These are phyloP conservation scores for Takashimella tepidaria DNA, from an alignment of 1,284 basidiomycete genomes.

Conservation along the genomic window DNA sequence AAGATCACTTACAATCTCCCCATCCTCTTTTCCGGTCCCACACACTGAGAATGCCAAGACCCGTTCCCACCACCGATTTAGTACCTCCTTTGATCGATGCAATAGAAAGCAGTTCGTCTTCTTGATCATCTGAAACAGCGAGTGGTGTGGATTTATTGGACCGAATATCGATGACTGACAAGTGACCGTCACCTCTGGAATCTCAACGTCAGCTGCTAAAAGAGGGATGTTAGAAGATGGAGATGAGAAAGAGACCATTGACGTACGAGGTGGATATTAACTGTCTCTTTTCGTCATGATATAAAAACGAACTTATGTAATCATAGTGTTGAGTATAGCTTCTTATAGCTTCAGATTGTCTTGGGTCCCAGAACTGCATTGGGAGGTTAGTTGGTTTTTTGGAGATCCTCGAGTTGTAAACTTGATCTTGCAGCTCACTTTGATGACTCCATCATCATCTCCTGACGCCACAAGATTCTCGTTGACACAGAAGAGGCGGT, in stretches of 20 bases:
- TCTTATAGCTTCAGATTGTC: slow-evolving; percentile 60
- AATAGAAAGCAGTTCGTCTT: slow-evolving; percentile 86
- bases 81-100: slow-evolving; percentile 73
- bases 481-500: slow-evolving; percentile 67
- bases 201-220: not conserved
- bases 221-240: not conserved
- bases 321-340: slow-evolving; percentile 85
- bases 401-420: no score
- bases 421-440: slow-evolving; percentile 54
- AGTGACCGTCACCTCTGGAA: slow-evolving; percentile 77
- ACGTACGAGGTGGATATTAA: slow-evolving; percentile 75
- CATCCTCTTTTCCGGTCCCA: slow-evolving; percentile 83
- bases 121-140: slow-evolving; percentile 86
- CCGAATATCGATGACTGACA: slow-evolving; percentile 83
- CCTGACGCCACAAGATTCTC: slow-evolving; percentile 73
- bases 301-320: slow-evolving; percentile 90
- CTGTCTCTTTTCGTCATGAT: slow-evolving; percentile 76
- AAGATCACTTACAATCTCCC: slow-evolving; percentile 61
- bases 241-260: not conserved
- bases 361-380: slow-evolving; percentile 85
- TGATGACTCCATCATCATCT: slow-evolving; percentile 90
- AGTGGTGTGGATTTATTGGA: slow-evolving; percentile 68
- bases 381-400: not conserved
- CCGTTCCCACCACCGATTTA: slow-evolving; percentile 84
- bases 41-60: slow-evolving; percentile 82